A percentile compares a stretch with the other conserved stretches of the same genome.
Conservation (phyloP, 192 early-diverging fungal species). For the Linnemannia exigua region DNA sequence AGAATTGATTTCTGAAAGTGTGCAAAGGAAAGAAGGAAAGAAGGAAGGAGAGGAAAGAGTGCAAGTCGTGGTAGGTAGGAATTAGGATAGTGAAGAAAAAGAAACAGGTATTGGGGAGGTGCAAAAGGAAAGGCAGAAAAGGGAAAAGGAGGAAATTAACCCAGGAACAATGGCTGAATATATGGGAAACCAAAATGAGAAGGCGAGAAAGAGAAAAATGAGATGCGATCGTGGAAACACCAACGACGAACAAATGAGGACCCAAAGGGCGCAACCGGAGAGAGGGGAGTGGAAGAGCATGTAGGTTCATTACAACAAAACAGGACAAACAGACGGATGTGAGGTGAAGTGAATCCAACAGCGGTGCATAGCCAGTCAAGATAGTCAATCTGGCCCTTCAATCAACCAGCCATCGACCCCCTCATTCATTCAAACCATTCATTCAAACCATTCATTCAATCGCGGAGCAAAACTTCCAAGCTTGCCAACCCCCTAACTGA, state of each 20-base stretch:
- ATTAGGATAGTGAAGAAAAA: not conserved
- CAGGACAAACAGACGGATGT: not conserved
- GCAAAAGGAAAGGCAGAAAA: constrained; percentile 2
- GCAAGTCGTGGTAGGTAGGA: not conserved
- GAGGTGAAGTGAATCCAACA: not conserved
- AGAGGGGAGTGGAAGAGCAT: too few relatives aligned
- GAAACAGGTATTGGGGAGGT: not conserved
- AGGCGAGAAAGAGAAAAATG: not conserved
- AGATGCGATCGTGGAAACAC: not conserved
- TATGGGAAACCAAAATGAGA: not conserved
- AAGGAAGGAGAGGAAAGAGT: not conserved
- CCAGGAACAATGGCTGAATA: not conserved
- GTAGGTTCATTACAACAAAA: too few relatives aligned
- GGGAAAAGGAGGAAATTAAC: constrained; percentile 5
- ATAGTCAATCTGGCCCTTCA: too few relatives aligned
- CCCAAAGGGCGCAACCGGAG: not conserved
- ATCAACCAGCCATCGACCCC: not conserved
- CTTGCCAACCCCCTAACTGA: not conserved
- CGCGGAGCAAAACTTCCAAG: not conserved
- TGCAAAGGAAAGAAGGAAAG: not conserved
- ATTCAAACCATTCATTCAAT: not conserved
- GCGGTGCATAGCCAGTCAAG: not conserved
- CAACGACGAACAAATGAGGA: not conserved
- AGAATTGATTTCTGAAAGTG: not conserved
- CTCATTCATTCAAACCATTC: not conserved